These are phyloP conservation scores for Cornus suecica DNA, from an alignment of 148 eudicot genomes.

Conservation along the genomic window DNA sequence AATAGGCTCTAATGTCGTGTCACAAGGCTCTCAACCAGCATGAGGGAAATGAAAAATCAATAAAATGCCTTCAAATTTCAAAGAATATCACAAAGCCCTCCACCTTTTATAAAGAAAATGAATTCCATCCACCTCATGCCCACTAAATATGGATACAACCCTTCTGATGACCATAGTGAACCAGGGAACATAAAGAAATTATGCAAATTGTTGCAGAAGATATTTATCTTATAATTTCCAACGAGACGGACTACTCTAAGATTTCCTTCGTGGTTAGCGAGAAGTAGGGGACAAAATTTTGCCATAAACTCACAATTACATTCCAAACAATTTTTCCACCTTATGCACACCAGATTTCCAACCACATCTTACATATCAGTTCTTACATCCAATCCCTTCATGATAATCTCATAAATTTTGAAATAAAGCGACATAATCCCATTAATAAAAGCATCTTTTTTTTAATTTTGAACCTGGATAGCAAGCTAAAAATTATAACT, in stretches of 20 bases:
- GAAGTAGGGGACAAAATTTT: too few species aligned
- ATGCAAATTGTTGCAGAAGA: background rate
- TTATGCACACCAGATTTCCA: too few species aligned
- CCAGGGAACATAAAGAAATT: background rate
- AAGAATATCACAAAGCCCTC: background rate
- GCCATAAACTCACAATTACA: too few species aligned
- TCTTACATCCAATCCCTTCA: background rate
- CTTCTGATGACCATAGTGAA: background rate
- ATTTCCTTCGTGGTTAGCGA: too few species aligned
- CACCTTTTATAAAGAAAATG: background rate
- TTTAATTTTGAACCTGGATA: background rate
- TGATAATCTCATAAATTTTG: background rate
- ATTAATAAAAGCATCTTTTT: too few species aligned
- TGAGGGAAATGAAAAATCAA: background rate
- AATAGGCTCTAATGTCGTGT: background rate
- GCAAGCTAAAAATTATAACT: background rate
- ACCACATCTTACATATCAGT: too few species aligned
- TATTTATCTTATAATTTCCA: too few species aligned
- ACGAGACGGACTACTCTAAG: too few species aligned
- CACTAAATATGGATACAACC: background rate
- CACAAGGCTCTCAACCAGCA: slow-evolving; percentile 1
- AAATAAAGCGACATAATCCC: background rate
- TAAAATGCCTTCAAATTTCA: background rate
- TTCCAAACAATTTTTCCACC: too few species aligned
- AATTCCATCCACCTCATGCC: background rate